These are phyloP conservation scores for Trifolium pratense DNA, from an alignment of 306 rosid species.

Conservation along the genomic window DNA sequence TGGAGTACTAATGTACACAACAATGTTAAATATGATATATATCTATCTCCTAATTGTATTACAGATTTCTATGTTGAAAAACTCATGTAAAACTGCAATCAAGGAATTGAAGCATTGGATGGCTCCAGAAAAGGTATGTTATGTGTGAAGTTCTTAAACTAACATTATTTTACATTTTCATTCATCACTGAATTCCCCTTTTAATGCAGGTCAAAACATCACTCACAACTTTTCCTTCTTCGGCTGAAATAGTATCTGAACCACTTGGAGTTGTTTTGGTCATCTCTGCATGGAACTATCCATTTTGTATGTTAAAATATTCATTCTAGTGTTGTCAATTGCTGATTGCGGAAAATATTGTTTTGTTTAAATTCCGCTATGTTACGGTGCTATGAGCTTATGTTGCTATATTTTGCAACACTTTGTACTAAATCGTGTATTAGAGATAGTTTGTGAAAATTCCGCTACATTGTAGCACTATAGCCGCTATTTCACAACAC, in stretches of 20 bases:
- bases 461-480: neutral
- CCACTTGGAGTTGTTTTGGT: constrained; percentile 85
- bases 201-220: constrained; percentile 76
- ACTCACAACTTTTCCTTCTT: constrained; percentile 77
- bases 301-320: constrained; percentile 73
- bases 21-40: constrained; percentile 29
- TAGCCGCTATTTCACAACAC: neutral
- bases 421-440: too few relatives aligned
- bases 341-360: too few relatives aligned
- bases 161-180: constrained; percentile 34
- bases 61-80: constrained; percentile 78
- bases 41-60: constrained; percentile 38
- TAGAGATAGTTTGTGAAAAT: neutral
- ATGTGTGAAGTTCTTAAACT: constrained; percentile 27
- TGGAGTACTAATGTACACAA: neutral
- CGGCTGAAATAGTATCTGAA: constrained; percentile 94
- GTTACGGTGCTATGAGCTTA: neutral
- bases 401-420: neutral
- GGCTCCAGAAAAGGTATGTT: constrained; percentile 77
- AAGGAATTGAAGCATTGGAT: constrained; percentile 77
- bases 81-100: constrained; percentile 61
- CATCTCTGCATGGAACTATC: constrained; percentile 98
- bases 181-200: constrained; percentile 24
- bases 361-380: too few relatives aligned
- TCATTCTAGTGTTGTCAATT: neutral